A percentile compares a stretch with the other conserved stretches of the same genome.
phyloP scores from a whole-genome alignment of 345 rosid genomes.

The rapeseed (Brassica napus) region DNA sequence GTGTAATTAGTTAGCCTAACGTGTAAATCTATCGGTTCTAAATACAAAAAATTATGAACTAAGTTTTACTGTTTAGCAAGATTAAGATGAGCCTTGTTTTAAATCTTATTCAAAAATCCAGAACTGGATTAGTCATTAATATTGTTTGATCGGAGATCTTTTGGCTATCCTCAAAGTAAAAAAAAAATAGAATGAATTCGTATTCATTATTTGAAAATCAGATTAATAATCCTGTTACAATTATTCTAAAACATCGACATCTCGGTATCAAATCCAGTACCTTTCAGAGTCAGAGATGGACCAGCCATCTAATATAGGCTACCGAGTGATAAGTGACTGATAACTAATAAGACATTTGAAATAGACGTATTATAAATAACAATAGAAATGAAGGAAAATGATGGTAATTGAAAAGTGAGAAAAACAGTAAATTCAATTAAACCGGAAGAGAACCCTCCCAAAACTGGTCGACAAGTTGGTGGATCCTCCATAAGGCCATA shows the following conservation, averaged over 20 bases:
- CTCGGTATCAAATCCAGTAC: conserved; percentile 1
- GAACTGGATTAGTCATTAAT: not conserved
- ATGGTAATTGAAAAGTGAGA: not conserved
- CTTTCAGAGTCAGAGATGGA: conserved; percentile 31
- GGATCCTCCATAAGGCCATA: conserved; percentile 11
- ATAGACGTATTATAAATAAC: conserved; percentile 6
- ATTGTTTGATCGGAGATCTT: too few relatives aligned
- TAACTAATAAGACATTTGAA: conserved; percentile 14
- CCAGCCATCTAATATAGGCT: conserved; percentile 23
- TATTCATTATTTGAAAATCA: not conserved
- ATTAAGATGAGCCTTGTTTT: not conserved
- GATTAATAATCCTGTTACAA: not conserved
- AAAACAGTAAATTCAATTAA: conserved; percentile 15
- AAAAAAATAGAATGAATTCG: not conserved
- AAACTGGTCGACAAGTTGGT: conserved; percentile 27
- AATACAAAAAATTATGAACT: not conserved
- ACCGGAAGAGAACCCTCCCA: conserved; percentile 17
- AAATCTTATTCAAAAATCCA: too few relatives aligned
- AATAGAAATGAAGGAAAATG: not conserved
- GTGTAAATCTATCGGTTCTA: not conserved
- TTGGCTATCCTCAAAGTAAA: not conserved
- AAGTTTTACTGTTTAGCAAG: not conserved
- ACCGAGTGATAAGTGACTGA: conserved; percentile 10
- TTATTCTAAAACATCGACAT: not conserved
- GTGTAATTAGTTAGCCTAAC: not conserved